Conservation (phyloP, 441 rosid genomes). For the California macrophylla region DNA sequence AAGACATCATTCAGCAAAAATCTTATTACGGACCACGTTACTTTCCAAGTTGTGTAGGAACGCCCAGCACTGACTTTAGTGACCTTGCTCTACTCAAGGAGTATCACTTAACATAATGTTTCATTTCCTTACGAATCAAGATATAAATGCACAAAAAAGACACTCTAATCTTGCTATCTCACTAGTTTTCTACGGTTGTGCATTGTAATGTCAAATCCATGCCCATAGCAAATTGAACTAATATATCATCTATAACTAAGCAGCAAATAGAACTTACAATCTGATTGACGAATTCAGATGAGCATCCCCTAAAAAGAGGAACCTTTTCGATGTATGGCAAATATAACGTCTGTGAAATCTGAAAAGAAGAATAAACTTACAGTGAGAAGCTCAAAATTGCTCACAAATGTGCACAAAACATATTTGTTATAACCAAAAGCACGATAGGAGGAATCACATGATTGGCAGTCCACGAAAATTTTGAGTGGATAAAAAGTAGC, state of each 20-base stretch:
- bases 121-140: not conserved
- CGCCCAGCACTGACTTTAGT: not conserved
- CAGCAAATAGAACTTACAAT: constrained; percentile 43
- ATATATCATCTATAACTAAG: not conserved
- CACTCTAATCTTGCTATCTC: not conserved
- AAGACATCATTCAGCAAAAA: not conserved
- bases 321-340: constrained; percentile 51
- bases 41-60: not conserved
- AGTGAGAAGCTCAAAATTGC: constrained; percentile 11
- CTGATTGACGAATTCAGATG: constrained; percentile 75
- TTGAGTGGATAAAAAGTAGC: not conserved
- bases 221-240: not conserved
- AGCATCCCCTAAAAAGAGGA: constrained; percentile 63
- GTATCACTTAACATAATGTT: not conserved
- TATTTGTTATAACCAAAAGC: not conserved
- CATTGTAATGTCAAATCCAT: not conserved
- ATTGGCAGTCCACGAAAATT: not conserved
- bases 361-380: constrained; percentile 18
- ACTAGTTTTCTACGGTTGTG: not conserved
- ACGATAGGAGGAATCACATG: not conserved
- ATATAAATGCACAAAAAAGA: not conserved
- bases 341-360: constrained; percentile 68
- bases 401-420: not conserved
- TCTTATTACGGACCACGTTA: not conserved
- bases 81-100: not conserved